Percentiles rank a stretch among this genome's conserved stretches.
Conservation (phyloP, 768 basidiomycete species). For the Candolleomyces eurysporus region DNA sequence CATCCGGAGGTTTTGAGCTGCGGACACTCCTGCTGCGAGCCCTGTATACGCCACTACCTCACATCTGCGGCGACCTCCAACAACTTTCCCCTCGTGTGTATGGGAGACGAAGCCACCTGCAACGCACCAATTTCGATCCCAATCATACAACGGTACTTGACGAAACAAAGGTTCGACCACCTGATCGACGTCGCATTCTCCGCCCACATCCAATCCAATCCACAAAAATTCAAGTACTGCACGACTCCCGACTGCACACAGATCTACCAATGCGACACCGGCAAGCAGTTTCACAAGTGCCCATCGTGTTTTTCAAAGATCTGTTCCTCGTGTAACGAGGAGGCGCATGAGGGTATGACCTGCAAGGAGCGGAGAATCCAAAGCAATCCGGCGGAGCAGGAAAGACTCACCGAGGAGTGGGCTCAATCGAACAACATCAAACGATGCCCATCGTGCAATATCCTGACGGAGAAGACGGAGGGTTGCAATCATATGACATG, state of each 20-base stretch:
- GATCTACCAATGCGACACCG: constrained; percentile 57
- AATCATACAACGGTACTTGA: constrained; percentile 49
- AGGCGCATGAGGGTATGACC: constrained; percentile 49
- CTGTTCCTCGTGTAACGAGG: constrained; percentile 48
- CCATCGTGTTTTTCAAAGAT: constrained; percentile 60
- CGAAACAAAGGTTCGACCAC: constrained; percentile 45
- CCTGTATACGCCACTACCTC: constrained; percentile 48
- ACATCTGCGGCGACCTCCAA: constrained; percentile 37
- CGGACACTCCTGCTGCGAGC: constrained; percentile 48
- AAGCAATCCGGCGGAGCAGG: constrained; percentile 38
- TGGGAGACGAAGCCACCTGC: constrained; percentile 59
- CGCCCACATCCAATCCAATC: constrained; percentile 51
- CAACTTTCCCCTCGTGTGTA: constrained; percentile 61
- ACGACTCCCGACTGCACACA: constrained; percentile 78
- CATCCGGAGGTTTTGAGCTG: constrained; percentile 42
- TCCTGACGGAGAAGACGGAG: constrained; percentile 47
- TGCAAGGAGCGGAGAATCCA: constrained; percentile 39
- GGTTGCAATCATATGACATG: constrained; percentile 60
- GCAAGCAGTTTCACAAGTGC: constrained; percentile 50
- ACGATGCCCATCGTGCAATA: constrained; percentile 46
- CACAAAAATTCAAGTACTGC: constrained; percentile 62
- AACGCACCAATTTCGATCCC: constrained; percentile 50
- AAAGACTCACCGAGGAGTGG: constrained; percentile 40
- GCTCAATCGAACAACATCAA: constrained; percentile 37
- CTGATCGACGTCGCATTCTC: constrained; percentile 55